A percentile compares a stretch with the other conserved stretches of the same genome.
Evolutionary conservation across 371 early-diverging fungal species (phyloP).

Genomic region (Mortierella polycephala): DNA sequence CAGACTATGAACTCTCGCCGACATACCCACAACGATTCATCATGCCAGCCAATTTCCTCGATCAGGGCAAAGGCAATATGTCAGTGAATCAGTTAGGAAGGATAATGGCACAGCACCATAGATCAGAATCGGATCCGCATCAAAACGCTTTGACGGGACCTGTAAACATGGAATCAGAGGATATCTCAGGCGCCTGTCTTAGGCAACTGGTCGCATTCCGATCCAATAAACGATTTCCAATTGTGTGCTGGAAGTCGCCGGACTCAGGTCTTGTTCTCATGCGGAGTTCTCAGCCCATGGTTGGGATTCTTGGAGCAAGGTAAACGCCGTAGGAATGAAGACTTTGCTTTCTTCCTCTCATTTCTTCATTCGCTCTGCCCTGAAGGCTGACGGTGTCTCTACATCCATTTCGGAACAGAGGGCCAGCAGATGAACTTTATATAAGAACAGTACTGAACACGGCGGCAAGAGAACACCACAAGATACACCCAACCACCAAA

Average conservation of each 20-base stretch:
- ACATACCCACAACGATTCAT: conserved; percentile 42
- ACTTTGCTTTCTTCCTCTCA: not conserved
- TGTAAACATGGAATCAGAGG: too few species aligned
- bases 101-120: not conserved
- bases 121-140: too few species aligned
- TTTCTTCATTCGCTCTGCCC: not conserved
- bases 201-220: conserved; percentile 36
- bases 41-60: conserved; percentile 32
- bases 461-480: conserved; percentile 17
- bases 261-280: conserved; percentile 30
- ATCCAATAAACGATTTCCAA: conserved; percentile 39
- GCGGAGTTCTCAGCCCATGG: conserved; percentile 53
- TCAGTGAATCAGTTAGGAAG: not conserved
- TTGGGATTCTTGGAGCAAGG: conserved; percentile 48
- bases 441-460: conserved; percentile 39
- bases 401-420: conserved; percentile 9
- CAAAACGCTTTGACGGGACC: too few species aligned
- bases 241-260: conserved; percentile 44
- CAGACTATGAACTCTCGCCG: conserved; percentile 36
- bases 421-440: conserved; percentile 40
- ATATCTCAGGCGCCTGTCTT: conserved; percentile 13
- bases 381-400: too few species aligned
- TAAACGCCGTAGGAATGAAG: not conserved
- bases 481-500: not conserved
- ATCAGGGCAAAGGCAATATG: not conserved